Evolutionary conservation across 306 rosid species (phyloP), one percentile per base, ranked within the genome.

Genomic region (Inga oerstediana): DNA sequence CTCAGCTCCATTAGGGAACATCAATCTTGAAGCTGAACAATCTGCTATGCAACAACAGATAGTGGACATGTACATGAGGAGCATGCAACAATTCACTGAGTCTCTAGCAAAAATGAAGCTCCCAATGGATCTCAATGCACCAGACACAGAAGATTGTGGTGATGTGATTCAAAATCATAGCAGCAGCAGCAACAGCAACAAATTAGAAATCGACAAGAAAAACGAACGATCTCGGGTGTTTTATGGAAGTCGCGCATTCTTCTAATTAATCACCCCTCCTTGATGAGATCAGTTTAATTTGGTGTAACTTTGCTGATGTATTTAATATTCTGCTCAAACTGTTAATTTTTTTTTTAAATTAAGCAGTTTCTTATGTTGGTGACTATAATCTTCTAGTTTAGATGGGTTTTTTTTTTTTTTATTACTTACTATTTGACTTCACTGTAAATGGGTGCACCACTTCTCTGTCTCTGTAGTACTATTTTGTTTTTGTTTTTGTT

Each of bases 1-100:
- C 81, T 79, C 91, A 41, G 88, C 91, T 80, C 91, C 95, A 76
- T 85, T 86, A 7, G 93, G 94, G 85, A 90, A 87, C 87, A 87
- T 89, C 72, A 91, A 91, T 58, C 80, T 85, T 43, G 96, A 91
- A 72, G 91, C 90, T 32, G 97, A 93, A 87, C 96, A 91, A 41
- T 88, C 94, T 61, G 94, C 92, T 49, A 90, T 91, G 97, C 97
- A 93, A 84, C 87, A 93, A 65, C 97, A 93, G 77, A 93, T 93
- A 82, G 96, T 91, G 44, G 93, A 91, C 86, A 93, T 93, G 97
- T 93, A 93, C 76, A 91, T 91, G 97, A 91, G 90, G 83, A 93
- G 97, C 85, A 93, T 91, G 97, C 96, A 93, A 20, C 95, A 90
- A n/a, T 91, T 91, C 66, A 89, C 93, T 0, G 94, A 93, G 88